Base-by-base conservation (phyloP, 176 grass and related monocot genomes). In the Rhipidocladum racemiflorum region DNA sequence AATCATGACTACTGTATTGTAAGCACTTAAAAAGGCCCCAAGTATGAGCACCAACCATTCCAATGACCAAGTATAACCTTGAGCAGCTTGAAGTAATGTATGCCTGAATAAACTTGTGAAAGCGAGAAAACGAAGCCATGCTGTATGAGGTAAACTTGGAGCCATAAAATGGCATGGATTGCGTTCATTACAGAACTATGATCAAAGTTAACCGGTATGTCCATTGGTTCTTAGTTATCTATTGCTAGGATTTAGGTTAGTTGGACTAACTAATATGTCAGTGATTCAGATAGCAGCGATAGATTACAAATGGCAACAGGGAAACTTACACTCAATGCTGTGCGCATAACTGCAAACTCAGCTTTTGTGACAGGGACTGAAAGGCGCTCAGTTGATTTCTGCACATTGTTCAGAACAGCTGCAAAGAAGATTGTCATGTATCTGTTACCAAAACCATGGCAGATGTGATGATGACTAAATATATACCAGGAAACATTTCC, bases 311-410 rank as follows among this genome's bases (percentile, higher is more conserved):
- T 74, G 7, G 45, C 67, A 84, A 34, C 32, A 85, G 17, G 54
- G 53, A 80, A 80, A 65, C 91, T 99, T 95, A 99, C 96, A 65
- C 91, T 93, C 51, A 94, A 86, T 55, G 93, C 67, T 70, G 91
- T 88, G 49, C 92, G 96, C 61, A 95, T 74, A 49, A 93, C 96
- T 54, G 96, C 17, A 81, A 99, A 99, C 87, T 99, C 96, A 68
- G 90, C 96, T 87, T 87, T 99, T 35, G 92, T 88, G 87, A 99
- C 36, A 75, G 92, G 75, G 20, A 99, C 38, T 65, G 85, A 88
- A 80, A 99, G 72, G 7, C 91, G 90, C n/a, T 95, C 96, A 23
- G 78, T 90, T 83, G 85, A 91, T 80, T 90, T 93, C 63, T 88
- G 80, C 59, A 83, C 1, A 23, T 79, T 91, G 70, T 95, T 91